Evolutionary conservation across 805 yeast species (phyloP), one percentile per base, ranked within the genome.

Genomic region (Yarrowia sp.): DNA sequence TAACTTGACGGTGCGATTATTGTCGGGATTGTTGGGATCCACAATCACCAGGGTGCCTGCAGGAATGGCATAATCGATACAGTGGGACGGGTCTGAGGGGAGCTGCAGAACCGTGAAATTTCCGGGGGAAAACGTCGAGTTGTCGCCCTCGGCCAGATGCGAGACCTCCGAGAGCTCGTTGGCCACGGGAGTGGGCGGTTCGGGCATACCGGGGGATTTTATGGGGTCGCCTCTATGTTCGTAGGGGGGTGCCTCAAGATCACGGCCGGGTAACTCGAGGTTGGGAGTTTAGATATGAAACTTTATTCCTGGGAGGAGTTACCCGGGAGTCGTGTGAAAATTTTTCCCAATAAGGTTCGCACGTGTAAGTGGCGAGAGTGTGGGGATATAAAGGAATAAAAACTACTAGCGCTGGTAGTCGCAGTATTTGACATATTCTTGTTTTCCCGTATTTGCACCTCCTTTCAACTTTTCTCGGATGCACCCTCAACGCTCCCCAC

Each of bases 11-110:
- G 69, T 65, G 16, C 56, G 48, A 16, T 67, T 65, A 8, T 68
- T 48, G 38, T 49, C 49, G 50, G 58, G 70, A 12, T 63, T 19
- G 42, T 19, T 67, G 50, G 70, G 56, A 19, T 68, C 69, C 36
- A 50, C 43, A 14, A 64, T 50, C 52, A 68, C 70, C 48, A 68
- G 32, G 7, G 69, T 68, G 22, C 70, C 70, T 38, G 70, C 69
- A 19, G 70, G 70, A 19, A 68, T 42, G 9, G 67, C 67, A 40
- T 68, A 68, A 32, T 68, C 67, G 11, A 64, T 67, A 55, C 70
- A 68, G 8, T 22, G 49, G 3, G 70, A 49, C 2, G 69, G 56
- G 40, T 49, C 56, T 8, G 65, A 35, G 12, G 65, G 65, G 15
- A 59, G 65, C 32, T 40, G 43, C 4, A 63, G 26, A 4, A 63